phyloP scores from a whole-genome alignment of 257 asterid genomes.

The Jacaranda copaia region DNA sequence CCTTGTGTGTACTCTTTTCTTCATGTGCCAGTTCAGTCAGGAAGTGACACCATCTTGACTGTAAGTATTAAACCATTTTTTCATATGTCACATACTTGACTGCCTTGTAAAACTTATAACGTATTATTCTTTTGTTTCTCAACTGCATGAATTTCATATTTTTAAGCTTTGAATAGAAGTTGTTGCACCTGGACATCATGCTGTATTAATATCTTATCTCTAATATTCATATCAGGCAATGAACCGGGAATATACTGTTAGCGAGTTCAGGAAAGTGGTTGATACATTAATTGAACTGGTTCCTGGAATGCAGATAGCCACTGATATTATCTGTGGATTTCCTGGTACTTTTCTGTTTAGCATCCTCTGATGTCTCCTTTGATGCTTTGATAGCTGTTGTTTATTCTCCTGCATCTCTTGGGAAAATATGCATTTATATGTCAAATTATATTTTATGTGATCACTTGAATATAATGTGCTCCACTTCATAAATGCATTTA shows the following conservation, averaged over 20 bases:
- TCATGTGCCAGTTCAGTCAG: conserved; percentile 98
- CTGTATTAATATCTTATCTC: conserved; percentile 14
- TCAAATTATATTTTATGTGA: no score
- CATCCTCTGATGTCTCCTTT: conserved; percentile 9
- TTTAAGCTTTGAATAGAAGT: conserved; percentile 20
- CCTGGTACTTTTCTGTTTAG: conserved; percentile 68
- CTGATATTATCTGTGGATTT: conserved; percentile 96
- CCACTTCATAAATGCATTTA: no score
- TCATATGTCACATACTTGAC: conserved; percentile 25
- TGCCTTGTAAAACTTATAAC: not conserved
- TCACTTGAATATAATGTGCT: no score
- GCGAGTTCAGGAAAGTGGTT: conserved; percentile 80
- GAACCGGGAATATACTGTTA: conserved; percentile 89
- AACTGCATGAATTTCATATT: conserved; percentile 18
- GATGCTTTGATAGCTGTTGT: conserved; percentile 23
- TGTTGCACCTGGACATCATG: conserved; percentile 2
- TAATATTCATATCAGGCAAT: conserved; percentile 66
- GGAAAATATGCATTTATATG: conserved; percentile 14
- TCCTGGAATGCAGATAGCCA: conserved; percentile 98
- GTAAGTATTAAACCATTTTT: conserved; percentile 55
- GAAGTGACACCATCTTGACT: conserved; percentile 84
- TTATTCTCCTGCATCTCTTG: conserved; percentile 8
- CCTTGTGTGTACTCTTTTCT: conserved; percentile 94
- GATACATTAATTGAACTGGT: conserved; percentile 86
- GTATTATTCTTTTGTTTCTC: not conserved